phyloP scores from a whole-genome alignment of 2,329 filamentous ascomycete genomes.

The Daldinia sp. region DNA sequence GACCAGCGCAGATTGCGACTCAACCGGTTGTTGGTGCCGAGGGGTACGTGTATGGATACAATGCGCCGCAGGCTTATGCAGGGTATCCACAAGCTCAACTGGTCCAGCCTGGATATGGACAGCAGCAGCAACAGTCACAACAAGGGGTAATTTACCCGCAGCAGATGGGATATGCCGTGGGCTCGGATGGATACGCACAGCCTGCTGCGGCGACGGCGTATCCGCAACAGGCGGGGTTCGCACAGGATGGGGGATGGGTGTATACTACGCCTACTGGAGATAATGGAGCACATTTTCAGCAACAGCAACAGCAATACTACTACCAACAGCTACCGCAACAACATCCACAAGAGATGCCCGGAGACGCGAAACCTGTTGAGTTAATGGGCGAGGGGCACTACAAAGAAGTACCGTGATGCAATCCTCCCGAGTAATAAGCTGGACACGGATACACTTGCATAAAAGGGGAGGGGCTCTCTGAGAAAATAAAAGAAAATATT shows the following conservation, averaged over 20 bases:
- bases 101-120: neutral
- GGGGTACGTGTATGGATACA: neutral
- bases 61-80: neutral
- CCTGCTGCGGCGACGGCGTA: neutral
- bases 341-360: slow-evolving; percentile 46
- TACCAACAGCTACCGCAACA: slow-evolving; percentile 32
- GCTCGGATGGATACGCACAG: slow-evolving; percentile 13
- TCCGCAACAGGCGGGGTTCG: slow-evolving; percentile 9
- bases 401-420: slow-evolving; percentile 38
- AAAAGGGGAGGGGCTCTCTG: neutral
- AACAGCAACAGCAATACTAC: slow-evolving; percentile 10
- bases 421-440: neutral
- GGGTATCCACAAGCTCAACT: slow-evolving; percentile 9
- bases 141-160: neutral
- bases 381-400: slow-evolving; percentile 49
- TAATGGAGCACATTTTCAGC: neutral
- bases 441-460: neutral
- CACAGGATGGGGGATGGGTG: slow-evolving; percentile 23
- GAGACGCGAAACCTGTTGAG: slow-evolving; percentile 46
- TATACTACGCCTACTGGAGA: slow-evolving; percentile 15
- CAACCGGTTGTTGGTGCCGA: neutral
- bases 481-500: neutral
- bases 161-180: slow-evolving; percentile 5
- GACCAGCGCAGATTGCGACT: slow-evolving; percentile 3
- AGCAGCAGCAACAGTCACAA: neutral